A percentile compares a stretch with the other conserved stretches of the same genome.
phyloP scores from a whole-genome alignment of 2,329 filamentous ascomycete species.

The Neurospora sp. region DNA sequence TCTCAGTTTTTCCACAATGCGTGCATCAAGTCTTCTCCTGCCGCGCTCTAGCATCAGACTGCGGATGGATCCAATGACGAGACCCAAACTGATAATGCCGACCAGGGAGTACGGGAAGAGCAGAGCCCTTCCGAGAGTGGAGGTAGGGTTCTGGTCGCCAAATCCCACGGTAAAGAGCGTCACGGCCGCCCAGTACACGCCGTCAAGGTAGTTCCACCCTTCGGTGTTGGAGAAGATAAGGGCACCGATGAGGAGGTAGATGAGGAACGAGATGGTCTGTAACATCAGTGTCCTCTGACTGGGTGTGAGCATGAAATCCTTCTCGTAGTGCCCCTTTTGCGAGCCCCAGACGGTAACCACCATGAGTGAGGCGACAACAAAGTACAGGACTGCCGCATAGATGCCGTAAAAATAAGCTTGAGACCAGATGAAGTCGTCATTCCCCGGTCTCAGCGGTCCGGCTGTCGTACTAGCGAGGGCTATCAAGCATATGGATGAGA shows the following conservation, averaged over 20 bases:
- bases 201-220: constrained; percentile 66
- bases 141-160: constrained; percentile 41
- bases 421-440: constrained; percentile 49
- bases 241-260: constrained; percentile 71
- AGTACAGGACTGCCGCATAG: constrained; percentile 70
- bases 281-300: constrained; percentile 82
- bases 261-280: constrained; percentile 77
- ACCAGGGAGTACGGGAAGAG: constrained; percentile 76
- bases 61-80: constrained; percentile 72
- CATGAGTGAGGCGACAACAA: constrained; percentile 66
- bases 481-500: constrained; percentile 54
- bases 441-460: constrained; percentile 40
- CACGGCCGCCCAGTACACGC: constrained; percentile 70
- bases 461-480: constrained; percentile 56
- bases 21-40: constrained; percentile 40
- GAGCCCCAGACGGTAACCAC: constrained; percentile 73
- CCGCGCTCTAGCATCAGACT: constrained; percentile 52
- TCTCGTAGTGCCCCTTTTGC: constrained; percentile 56
- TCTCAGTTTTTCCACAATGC: constrained; percentile 51
- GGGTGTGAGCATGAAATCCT: constrained; percentile 68
- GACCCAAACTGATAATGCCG: constrained; percentile 74
- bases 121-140: constrained; percentile 53
- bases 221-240: constrained; percentile 65
- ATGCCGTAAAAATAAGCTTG: constrained; percentile 84
- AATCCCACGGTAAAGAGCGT: constrained; percentile 56